Percentiles rank a stretch among this genome's conserved stretches.
These are phyloP conservation scores for Saccharomycodes ludwigii DNA, from an alignment of 805 yeast species.

Conservation along the genomic window DNA sequence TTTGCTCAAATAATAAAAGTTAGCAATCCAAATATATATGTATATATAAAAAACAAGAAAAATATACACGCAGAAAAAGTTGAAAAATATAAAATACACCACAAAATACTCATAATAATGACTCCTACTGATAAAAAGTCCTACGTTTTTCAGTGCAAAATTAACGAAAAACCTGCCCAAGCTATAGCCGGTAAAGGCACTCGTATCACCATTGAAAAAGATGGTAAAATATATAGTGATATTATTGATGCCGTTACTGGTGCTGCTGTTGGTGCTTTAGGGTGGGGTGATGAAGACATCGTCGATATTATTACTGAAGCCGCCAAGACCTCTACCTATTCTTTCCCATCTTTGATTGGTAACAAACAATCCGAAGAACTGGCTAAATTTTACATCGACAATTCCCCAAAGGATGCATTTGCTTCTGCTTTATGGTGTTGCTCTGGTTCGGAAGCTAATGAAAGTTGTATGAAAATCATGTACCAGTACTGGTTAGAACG, in stretches of 20 bases:
- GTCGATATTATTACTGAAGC: conserved; percentile 28
- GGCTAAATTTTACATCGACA: conserved; percentile 29
- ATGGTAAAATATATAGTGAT: conserved; percentile 24
- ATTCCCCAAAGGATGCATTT: conserved; percentile 28
- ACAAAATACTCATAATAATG: too few species aligned
- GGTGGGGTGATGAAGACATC: conserved; percentile 29
- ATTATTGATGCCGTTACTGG: conserved; percentile 35
- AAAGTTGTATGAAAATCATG: conserved; percentile 50
- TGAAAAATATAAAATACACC: too few species aligned
- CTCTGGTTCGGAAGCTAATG: conserved; percentile 58
- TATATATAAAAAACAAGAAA: too few species aligned
- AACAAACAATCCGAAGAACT: conserved; percentile 31
- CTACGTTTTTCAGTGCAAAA: conserved; percentile 31
- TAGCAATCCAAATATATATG: too few species aligned
- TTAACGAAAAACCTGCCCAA: conserved; percentile 26
- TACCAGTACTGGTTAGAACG: conserved; percentile 33
- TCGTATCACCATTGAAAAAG: conserved; percentile 29
- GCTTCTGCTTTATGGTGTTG: conserved; percentile 36
- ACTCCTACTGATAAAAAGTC: conserved; percentile 16
- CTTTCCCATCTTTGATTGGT: conserved; percentile 23
- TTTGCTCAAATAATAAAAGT: too few species aligned
- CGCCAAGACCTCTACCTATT: conserved; percentile 26
- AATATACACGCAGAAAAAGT: too few species aligned
- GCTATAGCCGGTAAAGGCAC: conserved; percentile 34
- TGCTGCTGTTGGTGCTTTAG: conserved; percentile 39